These are phyloP conservation scores for Miscanthus sacchariflorus DNA, from an alignment of 202 grass and related monocot species.

Conservation along the genomic window DNA sequence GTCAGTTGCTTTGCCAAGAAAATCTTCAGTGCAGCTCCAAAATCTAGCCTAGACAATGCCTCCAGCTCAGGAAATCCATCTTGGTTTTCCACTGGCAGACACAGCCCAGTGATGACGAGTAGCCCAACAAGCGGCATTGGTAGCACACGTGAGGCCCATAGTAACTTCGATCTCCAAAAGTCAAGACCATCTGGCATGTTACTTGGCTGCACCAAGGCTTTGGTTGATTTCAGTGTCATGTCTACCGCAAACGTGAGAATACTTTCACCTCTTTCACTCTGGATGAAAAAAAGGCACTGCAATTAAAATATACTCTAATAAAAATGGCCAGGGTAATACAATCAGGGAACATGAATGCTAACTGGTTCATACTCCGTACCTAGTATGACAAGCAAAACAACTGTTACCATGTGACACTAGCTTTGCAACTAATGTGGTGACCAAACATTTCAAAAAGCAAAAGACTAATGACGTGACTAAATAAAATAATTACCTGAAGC, in stretches of 20 bases:
- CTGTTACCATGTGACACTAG: neutral
- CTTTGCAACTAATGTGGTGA: neutral
- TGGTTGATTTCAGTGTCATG: slow-evolving; percentile 76
- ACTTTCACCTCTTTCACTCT: slow-evolving; percentile 90
- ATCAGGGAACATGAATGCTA: slow-evolving; percentile 22
- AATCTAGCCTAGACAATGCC: slow-evolving; percentile 76
- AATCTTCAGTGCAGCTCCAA: slow-evolving; percentile 84
- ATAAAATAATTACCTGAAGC: slow-evolving; percentile 70
- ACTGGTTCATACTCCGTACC: neutral
- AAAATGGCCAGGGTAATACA: slow-evolving; percentile 8
- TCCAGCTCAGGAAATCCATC: slow-evolving; percentile 63
- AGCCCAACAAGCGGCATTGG: slow-evolving; percentile 89
- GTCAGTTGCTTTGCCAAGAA: slow-evolving; percentile 83
- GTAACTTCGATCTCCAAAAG: slow-evolving; percentile 81
- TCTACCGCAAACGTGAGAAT: slow-evolving; percentile 70
- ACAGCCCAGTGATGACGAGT: slow-evolving; percentile 74
- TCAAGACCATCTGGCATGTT: slow-evolving; percentile 63
- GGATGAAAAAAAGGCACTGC: slow-evolving; percentile 7
- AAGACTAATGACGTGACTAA: neutral
- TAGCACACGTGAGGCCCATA: slow-evolving; percentile 78
- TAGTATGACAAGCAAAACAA: neutral
- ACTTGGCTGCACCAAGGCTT: slow-evolving; percentile 61
- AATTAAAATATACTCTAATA: slow-evolving; percentile 16
- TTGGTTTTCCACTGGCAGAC: slow-evolving; percentile 60
- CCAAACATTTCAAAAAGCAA: slow-evolving; percentile 27